Evolutionary conservation across 257 asterid species (phyloP), one percentile per base, ranked within the genome.

Genomic region (Plantago ovata): DNA sequence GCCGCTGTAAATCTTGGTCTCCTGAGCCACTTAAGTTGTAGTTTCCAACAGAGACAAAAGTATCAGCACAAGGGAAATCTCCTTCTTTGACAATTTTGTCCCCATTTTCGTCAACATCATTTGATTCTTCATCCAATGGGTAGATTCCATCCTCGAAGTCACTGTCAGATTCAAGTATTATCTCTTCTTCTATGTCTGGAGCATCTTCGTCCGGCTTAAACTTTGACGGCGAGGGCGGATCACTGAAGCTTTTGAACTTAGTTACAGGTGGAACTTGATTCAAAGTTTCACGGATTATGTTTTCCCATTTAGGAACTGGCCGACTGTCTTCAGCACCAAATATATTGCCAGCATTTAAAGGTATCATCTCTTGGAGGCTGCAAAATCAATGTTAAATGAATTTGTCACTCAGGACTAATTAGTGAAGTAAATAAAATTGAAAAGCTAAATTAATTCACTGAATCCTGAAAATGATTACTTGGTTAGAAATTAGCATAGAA

Each of bases 311-410:
- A 43, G 86, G 23, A 71, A 84, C 84, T 19, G 99, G 95, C 12
- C 90, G 87, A 68, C 48, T 81, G 65, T 93, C 97, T 70, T 93
- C 97, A 70, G 97, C 84, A 32, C 97, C 97, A 62, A 93, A 84
- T 63, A 93, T 78, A 60, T 93, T 89, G 12, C 95, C 95, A 62
- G 99, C 95, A 78, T 89, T 86, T 68, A 93, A 72, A 53, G 99
- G 99, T 52, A 93, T 84, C 66, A 89, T 75, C 83, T 93, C 99
- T 89, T 93, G 99, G 72, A 93, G 73, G 56, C 99, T 93, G 74
- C 36, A 65, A 63, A 28, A 28, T 28, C 7, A 6, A 28, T 28
- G 36, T 6, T 28, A 28, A 28, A 8, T 3, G 36, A 28, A 28
- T n/a, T n/a, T 20, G 19, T 45, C 18, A 45, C n/a, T 7, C 21